Evolutionary conservation across 176 grass and related monocot genomes (phyloP).

Genomic region (Puccinellia tenuiflora): DNA sequence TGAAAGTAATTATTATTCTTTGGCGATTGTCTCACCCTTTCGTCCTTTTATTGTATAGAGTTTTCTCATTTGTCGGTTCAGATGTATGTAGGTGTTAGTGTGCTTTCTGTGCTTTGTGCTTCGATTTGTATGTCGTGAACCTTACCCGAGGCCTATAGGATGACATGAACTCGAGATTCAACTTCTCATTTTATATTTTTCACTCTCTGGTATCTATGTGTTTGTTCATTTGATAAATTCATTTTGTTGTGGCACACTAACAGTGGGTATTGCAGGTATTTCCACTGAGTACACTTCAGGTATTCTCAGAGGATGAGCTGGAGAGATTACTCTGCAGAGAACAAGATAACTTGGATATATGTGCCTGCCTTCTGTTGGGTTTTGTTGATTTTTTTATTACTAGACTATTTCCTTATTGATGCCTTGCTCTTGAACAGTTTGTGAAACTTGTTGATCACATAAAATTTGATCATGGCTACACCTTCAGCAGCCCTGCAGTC

Average conservation of each 20-base stretch:
- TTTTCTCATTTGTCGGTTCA: neutral
- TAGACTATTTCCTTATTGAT: constrained; percentile 20
- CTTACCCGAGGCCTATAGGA: neutral
- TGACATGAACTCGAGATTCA: neutral
- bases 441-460: constrained; percentile 85
- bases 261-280: constrained; percentile 62
- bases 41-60: neutral
- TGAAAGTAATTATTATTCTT: neutral
- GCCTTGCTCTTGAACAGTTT: constrained; percentile 62
- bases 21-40: neutral
- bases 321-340: constrained; percentile 83
- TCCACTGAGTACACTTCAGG: constrained; percentile 53
- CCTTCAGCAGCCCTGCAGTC: constrained; percentile 62
- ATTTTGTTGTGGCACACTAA: constrained; percentile 13
- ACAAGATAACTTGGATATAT: constrained; percentile 87
- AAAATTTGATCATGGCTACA: constrained; percentile 98
- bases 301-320: constrained; percentile 82
- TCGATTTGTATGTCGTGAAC: neutral
- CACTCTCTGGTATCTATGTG: neutral
- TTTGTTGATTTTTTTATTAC: constrained; percentile 25
- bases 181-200: neutral
- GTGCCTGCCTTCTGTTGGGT: constrained; percentile 30
- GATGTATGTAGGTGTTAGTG: neutral
- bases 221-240: neutral
- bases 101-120: neutral